Base-by-base conservation (phyloP, 495 filamentous ascomycete species). In the Annulohypoxylon moriforme region DNA sequence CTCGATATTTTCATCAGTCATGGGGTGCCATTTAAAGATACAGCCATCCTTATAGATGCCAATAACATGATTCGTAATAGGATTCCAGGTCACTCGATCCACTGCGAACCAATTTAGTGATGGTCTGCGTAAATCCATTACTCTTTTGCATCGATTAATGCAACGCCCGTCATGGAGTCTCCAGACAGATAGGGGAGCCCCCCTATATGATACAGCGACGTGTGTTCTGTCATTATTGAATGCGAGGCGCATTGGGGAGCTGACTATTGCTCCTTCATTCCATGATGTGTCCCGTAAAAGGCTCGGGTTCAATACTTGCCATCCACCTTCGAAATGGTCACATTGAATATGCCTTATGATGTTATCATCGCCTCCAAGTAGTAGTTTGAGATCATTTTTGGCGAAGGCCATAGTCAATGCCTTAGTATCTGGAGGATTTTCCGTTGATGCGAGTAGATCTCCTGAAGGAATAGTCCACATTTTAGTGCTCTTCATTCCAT, bases 191-290 rank as follows among this genome's bases (percentile, higher is more conserved):
- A 50, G 46, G 5, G 46, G 46, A 1, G 46, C 46, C 2, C 46
- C 46, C 46, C 46, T 22, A 27, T 50, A 50, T 13, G 46, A 50
- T 24, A 50, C 46, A 50, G 46, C 46, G 13, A 50, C 46, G 14
- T 50, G 46, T 27, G 46, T 50, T 11, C 9, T 50, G 46, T 50
- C 46, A 1, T 13, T 22, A 25, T 50, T 50, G 46, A 50, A 50
- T 13, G 1, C 16, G 2, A 50, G 7, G 8, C 46, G 11, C n/a
- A 50, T 13, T 1, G 46, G 46, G 2, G 46, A 22, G 46, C 18
- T 50, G 24, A 50, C n/a, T 50, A 50, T 22, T 27, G 46, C 16
- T 11, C 46, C 46, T 2, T 27, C 24, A 27, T 18, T 3, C 18
- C 24, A 6, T 27, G 20, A 11, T 25, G 9, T 25, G 13, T 50